Conservation (phyloP, 148 eudicot species). For the Cornus kousa region DNA sequence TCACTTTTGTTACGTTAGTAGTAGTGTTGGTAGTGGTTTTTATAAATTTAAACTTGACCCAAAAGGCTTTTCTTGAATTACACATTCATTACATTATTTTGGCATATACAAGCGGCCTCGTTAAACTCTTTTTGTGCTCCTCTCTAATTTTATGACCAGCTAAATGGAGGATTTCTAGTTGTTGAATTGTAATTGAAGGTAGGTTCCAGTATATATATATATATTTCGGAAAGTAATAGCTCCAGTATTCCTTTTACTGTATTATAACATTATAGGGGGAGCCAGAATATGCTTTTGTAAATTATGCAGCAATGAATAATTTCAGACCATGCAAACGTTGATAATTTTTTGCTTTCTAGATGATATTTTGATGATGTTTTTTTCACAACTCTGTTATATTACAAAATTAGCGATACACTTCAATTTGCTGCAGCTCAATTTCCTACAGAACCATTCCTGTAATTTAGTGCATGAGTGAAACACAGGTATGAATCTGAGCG, state of each 20-base stretch:
- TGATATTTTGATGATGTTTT: not conserved
- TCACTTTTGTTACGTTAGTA: no score
- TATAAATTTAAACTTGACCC: no score
- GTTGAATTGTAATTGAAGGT: no score
- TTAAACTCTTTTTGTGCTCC: not conserved
- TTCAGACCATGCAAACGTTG: not conserved
- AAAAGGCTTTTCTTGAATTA: no score
- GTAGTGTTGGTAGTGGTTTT: no score
- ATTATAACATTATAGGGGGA: not conserved
- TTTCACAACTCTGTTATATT: no score
- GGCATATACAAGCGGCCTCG: no score
- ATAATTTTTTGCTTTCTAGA: not conserved
- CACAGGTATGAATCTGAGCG: not conserved
- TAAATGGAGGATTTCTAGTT: slow-evolving; percentile 29
- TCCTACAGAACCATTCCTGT: not conserved
- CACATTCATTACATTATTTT: no score
- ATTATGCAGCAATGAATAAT: not conserved
- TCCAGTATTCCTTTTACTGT: not conserved
- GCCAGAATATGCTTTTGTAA: slow-evolving; percentile 13
- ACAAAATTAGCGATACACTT: not conserved
- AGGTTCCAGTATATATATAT: no score
- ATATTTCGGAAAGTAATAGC: no score
- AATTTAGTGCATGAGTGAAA: not conserved
- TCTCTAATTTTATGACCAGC: not conserved
- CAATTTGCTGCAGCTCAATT: no score